Evolutionary conservation across 441 rosid genomes (phyloP).

Genomic region (Pelargonium myrrhifolium): DNA sequence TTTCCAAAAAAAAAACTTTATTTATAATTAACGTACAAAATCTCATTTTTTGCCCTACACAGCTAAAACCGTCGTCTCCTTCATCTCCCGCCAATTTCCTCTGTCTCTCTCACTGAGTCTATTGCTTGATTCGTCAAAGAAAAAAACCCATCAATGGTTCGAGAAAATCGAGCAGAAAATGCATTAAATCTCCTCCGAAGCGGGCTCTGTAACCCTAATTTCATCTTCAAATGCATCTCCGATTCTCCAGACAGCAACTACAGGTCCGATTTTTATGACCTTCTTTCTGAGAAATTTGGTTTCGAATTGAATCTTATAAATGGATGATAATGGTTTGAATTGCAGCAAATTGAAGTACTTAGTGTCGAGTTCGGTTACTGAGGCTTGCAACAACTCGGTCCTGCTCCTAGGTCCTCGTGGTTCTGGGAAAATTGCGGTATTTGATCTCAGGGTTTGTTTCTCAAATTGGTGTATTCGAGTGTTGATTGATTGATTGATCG

Average conservation of each 20-base stretch:
- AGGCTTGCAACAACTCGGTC: constrained; percentile 84
- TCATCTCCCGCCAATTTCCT: constrained; percentile 1
- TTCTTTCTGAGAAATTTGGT: neutral
- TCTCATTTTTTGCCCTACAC: too few species aligned
- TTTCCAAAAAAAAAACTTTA: too few species aligned
- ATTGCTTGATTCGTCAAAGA: too few species aligned
- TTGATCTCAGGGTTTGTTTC: constrained; percentile 5
- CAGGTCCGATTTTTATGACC: constrained; percentile 36
- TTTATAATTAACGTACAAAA: too few species aligned
- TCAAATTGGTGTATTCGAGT: neutral
- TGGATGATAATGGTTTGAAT: neutral
- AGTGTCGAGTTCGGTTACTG: constrained; percentile 64
- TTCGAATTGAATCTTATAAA: neutral
- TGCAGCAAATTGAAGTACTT: constrained; percentile 70
- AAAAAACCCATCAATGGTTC: too few species aligned
- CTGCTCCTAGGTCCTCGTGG: constrained; percentile 94
- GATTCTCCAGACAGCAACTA: constrained; percentile 69
- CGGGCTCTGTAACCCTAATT: constrained; percentile 61
- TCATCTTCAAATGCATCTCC: constrained; percentile 52
- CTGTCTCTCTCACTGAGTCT: neutral
- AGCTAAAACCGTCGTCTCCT: neutral
- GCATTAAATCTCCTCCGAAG: constrained; percentile 53
- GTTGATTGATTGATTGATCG: neutral
- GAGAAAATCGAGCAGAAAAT: constrained; percentile 38
- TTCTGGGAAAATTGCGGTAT: constrained; percentile 83